These are phyloP conservation scores for Setaria viridis DNA, from an alignment of 202 grass and related monocot species.

Conservation along the genomic window DNA sequence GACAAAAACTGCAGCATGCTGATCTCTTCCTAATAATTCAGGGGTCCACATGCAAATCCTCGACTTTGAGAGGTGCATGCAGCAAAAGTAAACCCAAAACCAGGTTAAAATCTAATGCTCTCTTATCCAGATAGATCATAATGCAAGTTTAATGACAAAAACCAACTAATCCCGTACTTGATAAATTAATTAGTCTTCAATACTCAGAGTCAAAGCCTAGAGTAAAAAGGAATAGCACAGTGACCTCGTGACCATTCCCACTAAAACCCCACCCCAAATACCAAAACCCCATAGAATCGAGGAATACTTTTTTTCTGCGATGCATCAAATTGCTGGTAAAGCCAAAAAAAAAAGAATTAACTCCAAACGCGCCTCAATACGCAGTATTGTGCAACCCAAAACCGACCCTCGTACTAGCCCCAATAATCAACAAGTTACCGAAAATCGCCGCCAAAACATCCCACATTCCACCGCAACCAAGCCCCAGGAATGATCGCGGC, in stretches of 20 bases:
- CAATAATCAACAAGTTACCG: slow-evolving; percentile 11
- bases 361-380: neutral
- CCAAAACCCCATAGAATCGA: slow-evolving; percentile 1
- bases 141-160: neutral
- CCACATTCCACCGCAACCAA: slow-evolving; percentile 42
- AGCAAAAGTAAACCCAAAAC: slow-evolving; percentile 47
- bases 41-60: slow-evolving; percentile 53
- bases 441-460: slow-evolving; percentile 19
- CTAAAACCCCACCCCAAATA: slow-evolving; percentile 16
- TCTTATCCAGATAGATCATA: slow-evolving; percentile 28
- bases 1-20: neutral
- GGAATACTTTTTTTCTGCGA: neutral
- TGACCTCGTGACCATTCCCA: slow-evolving; percentile 16
- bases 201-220: slow-evolving; percentile 5
- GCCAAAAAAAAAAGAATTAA: slow-evolving; percentile 12
- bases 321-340: neutral
- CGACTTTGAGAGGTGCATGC: slow-evolving; percentile 51
- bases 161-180: neutral
- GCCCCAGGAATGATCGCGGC: neutral
- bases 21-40: slow-evolving; percentile 16
- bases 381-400: neutral
- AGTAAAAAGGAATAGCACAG: slow-evolving; percentile 8
- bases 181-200: slow-evolving; percentile 18
- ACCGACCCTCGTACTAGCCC: neutral
- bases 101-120: neutral